Evolutionary conservation across 768 basidiomycete genomes (phyloP), one percentile per base, ranked within the genome.

Genomic region (Trametes punicea): DNA sequence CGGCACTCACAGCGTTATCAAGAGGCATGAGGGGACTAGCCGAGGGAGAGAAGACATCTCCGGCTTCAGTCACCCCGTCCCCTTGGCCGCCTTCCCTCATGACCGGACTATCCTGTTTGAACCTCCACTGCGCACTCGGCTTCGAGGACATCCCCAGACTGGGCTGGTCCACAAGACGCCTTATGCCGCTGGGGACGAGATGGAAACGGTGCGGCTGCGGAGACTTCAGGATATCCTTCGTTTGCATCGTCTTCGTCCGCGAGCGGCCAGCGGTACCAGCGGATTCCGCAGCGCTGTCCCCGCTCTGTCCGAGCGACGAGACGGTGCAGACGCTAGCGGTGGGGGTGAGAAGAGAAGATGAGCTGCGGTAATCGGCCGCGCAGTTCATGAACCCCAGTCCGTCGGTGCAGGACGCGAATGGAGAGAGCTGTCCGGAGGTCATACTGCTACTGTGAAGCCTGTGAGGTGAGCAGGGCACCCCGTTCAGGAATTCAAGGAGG

Each of bases 151-250:
- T 30, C 2, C 50, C 29, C 15, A 3, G 18, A 18, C 16, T 16
- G 23, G 29, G 23, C n/a, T 46, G 45, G 4, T 41, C 39, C 4
- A 20, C 6, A 2, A n/a, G 7, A 26, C 33, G 45, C n/a, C 26
- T 16, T 8, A 30, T 52, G 4, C 46, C 33, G 38, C 46, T 54
- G 8, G 41, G 51, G 15, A 59, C 52, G 29, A 59, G 42, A 20
- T 59, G 47, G 27, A 59, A 59, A 13, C 57, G 39, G 16, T 59
- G 57, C 25, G 57, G 57, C 6, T 44, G 38, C 13, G 57, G 57
- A 11, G 52, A 54, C 41, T 59, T 59, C n/a, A 54, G 20, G 20
- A 59, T 54, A 10, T 54, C 57, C 47, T 59, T 59, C n/a, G 57
- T 59, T 23, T 53, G 57, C 57, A 59, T 59, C 10, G 57, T 59